These are phyloP conservation scores for Penicillium roqueforti DNA, from an alignment of 495 filamentous ascomycete species.

Conservation along the genomic window DNA sequence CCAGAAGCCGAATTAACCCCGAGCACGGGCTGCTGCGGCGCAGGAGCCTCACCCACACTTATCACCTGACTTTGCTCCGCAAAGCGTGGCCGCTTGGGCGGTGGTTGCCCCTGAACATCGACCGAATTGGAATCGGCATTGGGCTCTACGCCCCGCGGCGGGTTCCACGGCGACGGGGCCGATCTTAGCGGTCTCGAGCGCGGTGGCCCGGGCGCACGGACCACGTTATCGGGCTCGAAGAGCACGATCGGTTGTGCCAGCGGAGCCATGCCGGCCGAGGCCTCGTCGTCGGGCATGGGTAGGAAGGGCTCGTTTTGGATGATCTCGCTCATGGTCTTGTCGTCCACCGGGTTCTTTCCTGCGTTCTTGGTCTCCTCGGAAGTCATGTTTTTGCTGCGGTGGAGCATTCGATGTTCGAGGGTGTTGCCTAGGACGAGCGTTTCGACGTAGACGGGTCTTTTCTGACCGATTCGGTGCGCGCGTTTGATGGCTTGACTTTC, in stretches of 20 bases:
- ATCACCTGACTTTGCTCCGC: background rate
- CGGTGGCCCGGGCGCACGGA: background rate
- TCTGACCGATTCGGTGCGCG: slow-evolving; percentile 83
- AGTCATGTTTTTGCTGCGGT: slow-evolving; percentile 72
- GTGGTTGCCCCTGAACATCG: background rate
- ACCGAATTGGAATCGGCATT: slow-evolving; percentile 11
- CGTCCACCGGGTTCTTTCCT: slow-evolving; percentile 67
- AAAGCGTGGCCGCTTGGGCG: slow-evolving; percentile 14
- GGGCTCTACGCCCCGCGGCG: too few relatives aligned
- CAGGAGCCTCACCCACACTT: background rate
- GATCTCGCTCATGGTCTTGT: slow-evolving; percentile 69
- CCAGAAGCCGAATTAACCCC: background rate
- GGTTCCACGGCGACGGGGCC: too few relatives aligned
- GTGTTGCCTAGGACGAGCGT: slow-evolving; percentile 79
- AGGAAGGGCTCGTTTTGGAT: slow-evolving; percentile 69
- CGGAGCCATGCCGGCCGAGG: slow-evolving; percentile 19
- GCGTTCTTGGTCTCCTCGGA: slow-evolving; percentile 65
- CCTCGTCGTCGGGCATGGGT: slow-evolving; percentile 50
- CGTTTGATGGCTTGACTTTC: slow-evolving; percentile 92
- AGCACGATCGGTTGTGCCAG: slow-evolving; percentile 29
- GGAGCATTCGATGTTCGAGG: slow-evolving; percentile 79
- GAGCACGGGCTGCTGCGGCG: background rate
- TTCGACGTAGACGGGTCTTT: slow-evolving; percentile 75
- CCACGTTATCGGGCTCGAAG: slow-evolving; percentile 37
- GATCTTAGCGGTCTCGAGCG: too few relatives aligned